Evolutionary conservation across 2,329 filamentous ascomycete genomes (phyloP).

Genomic region (Diplodia mutila): DNA sequence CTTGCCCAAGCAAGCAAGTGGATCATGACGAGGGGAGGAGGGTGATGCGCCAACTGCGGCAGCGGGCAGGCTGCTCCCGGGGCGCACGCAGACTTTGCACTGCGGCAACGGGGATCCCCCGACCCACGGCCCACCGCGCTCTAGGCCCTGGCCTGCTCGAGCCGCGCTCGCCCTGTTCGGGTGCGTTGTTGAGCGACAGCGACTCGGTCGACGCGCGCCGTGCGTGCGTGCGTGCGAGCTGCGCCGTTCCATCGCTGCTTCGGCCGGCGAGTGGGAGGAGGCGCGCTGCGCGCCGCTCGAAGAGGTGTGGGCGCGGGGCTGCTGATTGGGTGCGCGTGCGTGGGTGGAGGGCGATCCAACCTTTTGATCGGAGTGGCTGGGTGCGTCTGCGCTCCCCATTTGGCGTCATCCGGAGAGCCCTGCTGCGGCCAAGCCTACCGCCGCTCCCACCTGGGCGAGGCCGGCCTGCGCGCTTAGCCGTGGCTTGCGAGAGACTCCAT

Average conservation of each 20-base stretch:
- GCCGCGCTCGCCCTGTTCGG: background rate
- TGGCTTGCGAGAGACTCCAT: constrained; percentile 20
- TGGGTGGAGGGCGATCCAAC: constrained; percentile 17
- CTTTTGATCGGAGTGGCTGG: constrained; percentile 25
- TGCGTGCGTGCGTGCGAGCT: background rate
- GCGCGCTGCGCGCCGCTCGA: constrained; percentile 15
- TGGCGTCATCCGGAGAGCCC: constrained; percentile 17
- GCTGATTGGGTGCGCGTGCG: constrained; percentile 17
- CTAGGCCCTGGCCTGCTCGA: background rate
- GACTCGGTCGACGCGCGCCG: background rate
- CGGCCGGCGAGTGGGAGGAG: constrained; percentile 9
- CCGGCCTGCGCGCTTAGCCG: constrained; percentile 17
- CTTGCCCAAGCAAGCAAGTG: constrained; percentile 18
- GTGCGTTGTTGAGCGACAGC: background rate
- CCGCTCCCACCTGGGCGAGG: constrained; percentile 7
- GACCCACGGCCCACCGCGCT: constrained; percentile 9
- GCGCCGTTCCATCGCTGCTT: constrained; percentile 5
- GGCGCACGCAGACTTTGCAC: constrained; percentile 9
- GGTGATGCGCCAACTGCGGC: constrained; percentile 24
- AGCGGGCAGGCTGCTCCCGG: constrained; percentile 14
- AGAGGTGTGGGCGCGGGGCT: background rate
- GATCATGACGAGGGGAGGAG: background rate
- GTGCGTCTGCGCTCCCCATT: constrained; percentile 17
- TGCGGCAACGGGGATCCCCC: constrained; percentile 10
- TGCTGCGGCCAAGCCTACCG: constrained; percentile 2